Conservation (phyloP, 805 yeast genomes). For the Hanseniaspora taiwanica region DNA sequence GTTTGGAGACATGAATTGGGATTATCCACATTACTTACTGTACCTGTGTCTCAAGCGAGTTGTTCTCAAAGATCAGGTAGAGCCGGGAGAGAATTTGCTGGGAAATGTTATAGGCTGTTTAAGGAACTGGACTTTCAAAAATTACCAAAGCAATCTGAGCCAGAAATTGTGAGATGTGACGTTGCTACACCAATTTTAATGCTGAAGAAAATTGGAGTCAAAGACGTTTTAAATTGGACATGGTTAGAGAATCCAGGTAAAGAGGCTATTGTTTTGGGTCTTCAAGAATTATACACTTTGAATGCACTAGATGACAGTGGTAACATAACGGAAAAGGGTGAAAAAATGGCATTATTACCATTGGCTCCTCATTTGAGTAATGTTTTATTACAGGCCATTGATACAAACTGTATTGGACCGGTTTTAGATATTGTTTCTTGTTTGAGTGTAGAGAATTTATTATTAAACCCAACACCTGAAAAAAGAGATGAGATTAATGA, state of each 20-base stretch:
- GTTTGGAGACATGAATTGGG: constrained; percentile 93
- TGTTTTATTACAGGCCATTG: constrained; percentile 61
- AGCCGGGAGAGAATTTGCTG: constrained; percentile 96
- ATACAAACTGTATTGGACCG: constrained; percentile 38
- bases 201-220: constrained; percentile 70
- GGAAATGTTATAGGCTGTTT: constrained; percentile 78
- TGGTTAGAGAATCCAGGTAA: constrained; percentile 90
- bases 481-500: constrained; percentile 75
- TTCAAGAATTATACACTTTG: constrained; percentile 63
- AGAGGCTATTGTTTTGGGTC: constrained; percentile 60
- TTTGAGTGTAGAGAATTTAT: constrained; percentile 78
- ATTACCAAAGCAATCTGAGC: constrained; percentile 72
- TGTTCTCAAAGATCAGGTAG: constrained; percentile 95
- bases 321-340: constrained; percentile 65
- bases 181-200: constrained; percentile 74
- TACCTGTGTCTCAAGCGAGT: constrained; percentile 86
- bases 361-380: constrained; percentile 86
- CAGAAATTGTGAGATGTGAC: constrained; percentile 82
- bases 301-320: constrained; percentile 73
- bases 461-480: constrained; percentile 69
- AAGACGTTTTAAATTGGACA: constrained; percentile 73
- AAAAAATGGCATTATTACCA: constrained; percentile 78
- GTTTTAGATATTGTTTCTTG: constrained; percentile 88
- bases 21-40: constrained; percentile 79
- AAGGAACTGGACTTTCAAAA: constrained; percentile 55